Base-by-base conservation (phyloP, 495 filamentous ascomycete genomes). In the Aspergillus saccharolyticus region DNA sequence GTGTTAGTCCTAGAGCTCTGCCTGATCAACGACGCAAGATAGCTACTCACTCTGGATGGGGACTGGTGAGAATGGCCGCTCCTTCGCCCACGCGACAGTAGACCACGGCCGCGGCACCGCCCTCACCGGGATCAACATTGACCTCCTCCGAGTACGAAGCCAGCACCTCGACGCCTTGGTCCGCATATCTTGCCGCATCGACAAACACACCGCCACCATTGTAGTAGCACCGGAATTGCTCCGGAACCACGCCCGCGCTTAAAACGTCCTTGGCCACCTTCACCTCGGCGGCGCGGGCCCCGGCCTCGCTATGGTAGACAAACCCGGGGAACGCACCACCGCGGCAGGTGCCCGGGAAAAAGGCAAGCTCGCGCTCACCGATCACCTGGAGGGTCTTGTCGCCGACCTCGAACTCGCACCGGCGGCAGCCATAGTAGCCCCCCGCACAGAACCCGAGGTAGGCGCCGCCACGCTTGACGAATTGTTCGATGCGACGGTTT, bases 171-270 rank as follows among this genome's bases (percentile, higher is more conserved):
- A 96, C 83, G 1, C 85, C 86, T 60, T 76, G 68, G 43, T 84
- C 80, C 33, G 76, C 74, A 54, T 81, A 78, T 47, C 79, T 77
- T 1, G 79, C 78, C 17, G 89, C 87, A 74, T 94, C 85, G 10
- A 95, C 87, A 77, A 96, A 98, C n/a, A 95, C 85, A 10, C 95
- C 92, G 2, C 94, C 94, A 3, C 94, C 94, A 70, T 98, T 98
- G 68, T 93, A 96, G 66, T 98, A 98, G 12, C 83, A 86, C 45
- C 77, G 76, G 62, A 97, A 91, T 0, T 71, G 74, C 2, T 83
- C 78, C 1, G 84, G 87, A 7, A 89, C 70, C n/a, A 73, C 68
- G 0, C 70, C 76, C 14, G 67, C 64, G n/a, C 69, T 66, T 54
- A 94, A 81, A 1, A 74, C 76, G 12, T 73, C 77, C 65, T 86